Evolutionary conservation across 257 asterid species (phyloP).

Genomic region (Henckelia pumila): DNA sequence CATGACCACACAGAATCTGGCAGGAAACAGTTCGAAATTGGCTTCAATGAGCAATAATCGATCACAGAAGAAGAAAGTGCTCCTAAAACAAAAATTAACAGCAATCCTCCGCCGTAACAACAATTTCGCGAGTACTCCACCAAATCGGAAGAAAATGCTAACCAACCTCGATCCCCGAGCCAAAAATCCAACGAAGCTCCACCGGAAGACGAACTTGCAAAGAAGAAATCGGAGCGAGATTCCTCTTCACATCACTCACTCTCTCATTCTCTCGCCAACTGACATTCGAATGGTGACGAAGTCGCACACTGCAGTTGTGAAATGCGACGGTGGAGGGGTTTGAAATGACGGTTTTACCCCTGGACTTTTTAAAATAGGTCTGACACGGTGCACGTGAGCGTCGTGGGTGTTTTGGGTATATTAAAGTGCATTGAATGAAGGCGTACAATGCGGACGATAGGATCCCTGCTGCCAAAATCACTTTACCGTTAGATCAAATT

Average conservation of each 20-base stretch:
- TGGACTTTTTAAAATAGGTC: slow-evolving; percentile 28
- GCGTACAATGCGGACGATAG: slow-evolving; percentile 33
- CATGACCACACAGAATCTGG: too few relatives aligned
- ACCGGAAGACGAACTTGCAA: neutral
- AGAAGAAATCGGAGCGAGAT: neutral
- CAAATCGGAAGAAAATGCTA: neutral
- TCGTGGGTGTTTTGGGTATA: slow-evolving; percentile 18
- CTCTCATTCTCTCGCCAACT: slow-evolving; percentile 9
- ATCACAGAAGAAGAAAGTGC: neutral
- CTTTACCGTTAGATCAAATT: slow-evolving; percentile 25
- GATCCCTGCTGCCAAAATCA: slow-evolving; percentile 20
- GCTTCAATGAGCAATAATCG: too few relatives aligned
- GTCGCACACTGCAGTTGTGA: slow-evolving; percentile 15
- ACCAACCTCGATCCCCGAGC: neutral
- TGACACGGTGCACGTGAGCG: slow-evolving; percentile 40
- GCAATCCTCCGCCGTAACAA: neutral
- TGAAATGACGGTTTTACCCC: slow-evolving; percentile 33
- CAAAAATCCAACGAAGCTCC: neutral
- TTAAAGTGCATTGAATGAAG: slow-evolving; percentile 20
- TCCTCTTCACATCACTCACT: neutral
- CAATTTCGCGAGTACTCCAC: neutral
- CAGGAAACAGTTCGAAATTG: too few relatives aligned
- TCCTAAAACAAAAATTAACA: neutral
- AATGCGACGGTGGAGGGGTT: slow-evolving; percentile 23
- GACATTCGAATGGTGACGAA: slow-evolving; percentile 5